A percentile compares a stretch with the other conserved stretches of the same genome.
Conservation (phyloP, 768 basidiomycete genomes). For the Suillus weaverae region DNA sequence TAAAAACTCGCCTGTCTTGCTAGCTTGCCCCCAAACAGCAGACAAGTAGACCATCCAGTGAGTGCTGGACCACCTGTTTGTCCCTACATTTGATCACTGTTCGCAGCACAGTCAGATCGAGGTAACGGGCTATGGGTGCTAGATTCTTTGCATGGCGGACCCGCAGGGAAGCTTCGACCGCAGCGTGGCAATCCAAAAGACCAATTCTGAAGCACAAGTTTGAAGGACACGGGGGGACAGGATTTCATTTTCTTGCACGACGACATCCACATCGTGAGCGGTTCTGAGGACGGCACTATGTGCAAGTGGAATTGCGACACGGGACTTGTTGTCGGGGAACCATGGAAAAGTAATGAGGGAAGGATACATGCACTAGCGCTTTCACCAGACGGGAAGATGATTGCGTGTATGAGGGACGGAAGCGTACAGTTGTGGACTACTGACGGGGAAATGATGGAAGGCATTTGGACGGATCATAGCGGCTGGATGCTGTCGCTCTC, state of each 20-base stretch:
- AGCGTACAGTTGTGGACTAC: not conserved
- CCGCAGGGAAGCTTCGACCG: not conserved
- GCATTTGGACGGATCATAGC: not conserved
- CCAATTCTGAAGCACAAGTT: not conserved
- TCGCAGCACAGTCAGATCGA: not conserved
- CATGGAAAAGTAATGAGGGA: not conserved
- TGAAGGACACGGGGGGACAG: no score
- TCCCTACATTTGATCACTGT: not conserved
- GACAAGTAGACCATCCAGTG: not conserved
- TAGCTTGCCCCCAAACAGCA: no score
- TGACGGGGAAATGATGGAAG: not conserved
- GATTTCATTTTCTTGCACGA: not conserved
- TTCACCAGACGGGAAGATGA: not conserved
- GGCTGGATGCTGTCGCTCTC: not conserved
- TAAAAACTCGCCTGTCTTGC: not conserved
- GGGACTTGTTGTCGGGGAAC: no score
- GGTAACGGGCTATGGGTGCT: not conserved
- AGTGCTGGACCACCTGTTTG: not conserved
- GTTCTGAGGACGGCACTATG: not conserved
- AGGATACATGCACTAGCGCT: not conserved
- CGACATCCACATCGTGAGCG: not conserved
- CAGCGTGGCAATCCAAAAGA: not conserved
- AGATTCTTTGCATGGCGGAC: no score
- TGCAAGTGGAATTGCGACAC: not conserved
- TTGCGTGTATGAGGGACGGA: not conserved